Evolutionary conservation across 2,329 filamentous ascomycete genomes (phyloP).

Genomic region (Penicillium janthinellum): DNA sequence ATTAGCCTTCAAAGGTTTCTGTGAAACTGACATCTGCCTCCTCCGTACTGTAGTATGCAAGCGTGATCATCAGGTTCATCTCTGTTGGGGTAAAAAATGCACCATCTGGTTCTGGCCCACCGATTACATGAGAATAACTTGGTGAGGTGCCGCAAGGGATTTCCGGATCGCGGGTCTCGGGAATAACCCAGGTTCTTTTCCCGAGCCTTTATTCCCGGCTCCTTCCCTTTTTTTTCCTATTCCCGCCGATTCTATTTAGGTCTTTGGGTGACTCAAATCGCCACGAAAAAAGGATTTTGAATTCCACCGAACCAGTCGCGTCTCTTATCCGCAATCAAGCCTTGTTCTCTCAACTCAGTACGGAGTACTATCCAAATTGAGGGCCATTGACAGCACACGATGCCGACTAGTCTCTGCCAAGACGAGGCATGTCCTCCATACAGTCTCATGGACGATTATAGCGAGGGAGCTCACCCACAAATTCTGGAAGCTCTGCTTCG

Average conservation of each 20-base stretch:
- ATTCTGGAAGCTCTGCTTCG: slow-evolving; percentile 51
- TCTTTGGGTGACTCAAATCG: slow-evolving; percentile 19
- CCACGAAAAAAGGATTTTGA: slow-evolving; percentile 5
- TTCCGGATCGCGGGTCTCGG: slow-evolving; percentile 22
- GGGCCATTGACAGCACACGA: slow-evolving; percentile 8
- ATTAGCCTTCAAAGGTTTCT: not conserved
- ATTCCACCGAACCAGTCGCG: not conserved
- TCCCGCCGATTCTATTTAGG: slow-evolving; percentile 22
- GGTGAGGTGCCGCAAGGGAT: slow-evolving; percentile 15
- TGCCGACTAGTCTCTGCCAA: slow-evolving; percentile 30
- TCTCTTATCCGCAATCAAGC: not conserved
- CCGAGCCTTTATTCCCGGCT: slow-evolving; percentile 26
- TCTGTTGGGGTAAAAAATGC: slow-evolving; percentile 4
- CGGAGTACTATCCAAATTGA: not conserved
- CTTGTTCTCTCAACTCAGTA: slow-evolving; percentile 3
- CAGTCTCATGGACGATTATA: slow-evolving; percentile 56
- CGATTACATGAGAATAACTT: slow-evolving; percentile 25
- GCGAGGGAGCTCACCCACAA: slow-evolving; percentile 55
- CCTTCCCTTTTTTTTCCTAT: slow-evolving; percentile 14
- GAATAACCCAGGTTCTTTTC: slow-evolving; percentile 27
- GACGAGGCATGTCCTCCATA: slow-evolving; percentile 38
- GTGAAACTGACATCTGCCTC: not conserved
- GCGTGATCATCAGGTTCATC: not conserved
- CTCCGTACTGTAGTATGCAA: not conserved
- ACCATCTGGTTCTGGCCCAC: slow-evolving; percentile 14